phyloP scores from a whole-genome alignment of 345 rosid genomes.

The Linum trigynum region DNA sequence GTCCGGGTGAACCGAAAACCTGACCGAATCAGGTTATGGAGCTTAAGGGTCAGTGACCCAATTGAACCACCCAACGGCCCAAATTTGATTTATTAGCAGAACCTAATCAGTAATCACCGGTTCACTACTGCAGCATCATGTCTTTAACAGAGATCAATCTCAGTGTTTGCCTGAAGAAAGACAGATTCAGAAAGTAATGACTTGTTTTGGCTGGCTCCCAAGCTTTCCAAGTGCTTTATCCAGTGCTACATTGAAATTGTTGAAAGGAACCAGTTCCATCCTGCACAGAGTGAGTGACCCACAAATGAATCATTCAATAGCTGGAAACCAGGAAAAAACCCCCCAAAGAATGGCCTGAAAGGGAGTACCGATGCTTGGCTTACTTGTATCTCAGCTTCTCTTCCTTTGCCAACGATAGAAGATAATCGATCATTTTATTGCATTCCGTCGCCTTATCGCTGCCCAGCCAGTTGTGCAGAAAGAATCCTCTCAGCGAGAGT shows the following conservation, averaged over 20 bases:
- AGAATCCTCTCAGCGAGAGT: conserved; percentile 75
- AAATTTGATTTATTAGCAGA: too few relatives aligned
- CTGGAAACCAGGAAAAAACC: too few relatives aligned
- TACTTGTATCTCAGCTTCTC: conserved; percentile 80
- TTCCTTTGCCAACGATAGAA: conserved; percentile 43
- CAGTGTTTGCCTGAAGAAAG: background rate
- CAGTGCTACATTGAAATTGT: conserved; percentile 46
- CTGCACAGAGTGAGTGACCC: conserved; percentile 24
- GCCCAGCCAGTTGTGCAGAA: conserved; percentile 73
- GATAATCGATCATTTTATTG: conserved; percentile 66
- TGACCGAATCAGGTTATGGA: too few relatives aligned
- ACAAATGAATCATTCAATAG: too few relatives aligned
- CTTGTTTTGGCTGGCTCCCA: conserved; percentile 87
- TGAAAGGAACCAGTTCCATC: conserved; percentile 57
- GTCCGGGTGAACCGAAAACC: too few relatives aligned
- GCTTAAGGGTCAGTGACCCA: too few relatives aligned
- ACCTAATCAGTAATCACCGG: too few relatives aligned
- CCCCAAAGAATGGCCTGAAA: too few relatives aligned
- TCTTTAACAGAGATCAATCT: too few relatives aligned
- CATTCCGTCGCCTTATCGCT: conserved; percentile 54
- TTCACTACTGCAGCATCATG: too few relatives aligned
- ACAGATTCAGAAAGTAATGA: conserved; percentile 42
- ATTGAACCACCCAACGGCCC: too few relatives aligned
- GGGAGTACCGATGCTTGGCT: background rate
- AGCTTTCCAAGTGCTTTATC: conserved; percentile 67